Evolutionary conservation across 805 yeast species (phyloP).

Genomic region (Ogataea salicorniae): DNA sequence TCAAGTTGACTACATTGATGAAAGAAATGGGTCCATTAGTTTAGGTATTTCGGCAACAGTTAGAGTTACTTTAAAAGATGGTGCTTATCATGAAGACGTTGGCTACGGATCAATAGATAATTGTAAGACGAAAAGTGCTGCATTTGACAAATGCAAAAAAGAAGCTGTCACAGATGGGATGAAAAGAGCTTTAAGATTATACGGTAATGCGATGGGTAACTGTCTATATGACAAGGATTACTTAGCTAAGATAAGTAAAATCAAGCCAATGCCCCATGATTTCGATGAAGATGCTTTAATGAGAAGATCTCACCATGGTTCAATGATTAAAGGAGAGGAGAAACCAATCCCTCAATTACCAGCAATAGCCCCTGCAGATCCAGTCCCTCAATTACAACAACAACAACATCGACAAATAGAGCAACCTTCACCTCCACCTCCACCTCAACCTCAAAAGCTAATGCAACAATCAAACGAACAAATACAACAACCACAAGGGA

Average conservation of each 20-base stretch:
- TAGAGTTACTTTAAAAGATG: constrained; percentile 70
- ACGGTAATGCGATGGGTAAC: constrained; percentile 77
- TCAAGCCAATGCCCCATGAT: constrained; percentile 28
- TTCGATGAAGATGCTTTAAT: constrained; percentile 30
- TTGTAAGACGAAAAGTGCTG: constrained; percentile 63
- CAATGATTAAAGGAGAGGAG: constrained; percentile 3
- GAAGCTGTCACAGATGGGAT: constrained; percentile 84
- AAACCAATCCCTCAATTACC: background rate
- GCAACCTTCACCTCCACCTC: background rate
- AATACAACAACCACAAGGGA: background rate
- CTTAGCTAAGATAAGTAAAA: constrained; percentile 43
- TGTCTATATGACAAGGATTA: constrained; percentile 77
- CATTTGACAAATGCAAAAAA: constrained; percentile 75
- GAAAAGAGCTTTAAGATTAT: constrained; percentile 72
- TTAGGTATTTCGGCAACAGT: constrained; percentile 70
- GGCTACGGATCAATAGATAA: constrained; percentile 76
- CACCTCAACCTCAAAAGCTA: background rate
- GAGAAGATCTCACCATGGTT: constrained; percentile 20
- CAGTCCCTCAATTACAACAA: background rate
- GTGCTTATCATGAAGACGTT: constrained; percentile 72
- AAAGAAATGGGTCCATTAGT: constrained; percentile 49
- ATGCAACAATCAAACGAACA: background rate
- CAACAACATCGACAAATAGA: background rate
- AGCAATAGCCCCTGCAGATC: background rate
- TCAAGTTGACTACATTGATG: constrained; percentile 68